Evolutionary conservation across 345 rosid genomes (phyloP).

Genomic region (Euphorbia lathyris): DNA sequence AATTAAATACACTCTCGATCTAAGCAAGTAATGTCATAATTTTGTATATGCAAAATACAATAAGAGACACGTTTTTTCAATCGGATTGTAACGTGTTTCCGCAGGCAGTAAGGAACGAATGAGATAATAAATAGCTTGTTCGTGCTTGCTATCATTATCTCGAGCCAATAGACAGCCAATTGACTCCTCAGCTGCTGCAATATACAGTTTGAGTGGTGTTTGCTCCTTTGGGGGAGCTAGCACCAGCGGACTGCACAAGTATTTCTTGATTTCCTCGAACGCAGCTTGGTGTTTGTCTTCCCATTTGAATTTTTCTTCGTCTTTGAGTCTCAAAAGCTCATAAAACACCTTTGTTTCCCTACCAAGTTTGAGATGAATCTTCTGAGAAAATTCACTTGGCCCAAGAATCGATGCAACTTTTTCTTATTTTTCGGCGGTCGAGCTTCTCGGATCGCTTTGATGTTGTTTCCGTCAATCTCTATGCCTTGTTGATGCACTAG

Average conservation of each 20-base stretch:
- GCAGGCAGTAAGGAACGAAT: no score
- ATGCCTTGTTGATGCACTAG: no score
- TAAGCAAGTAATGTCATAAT: not conserved
- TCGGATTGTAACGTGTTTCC: no score
- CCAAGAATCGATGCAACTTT: not conserved
- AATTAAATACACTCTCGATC: not conserved
- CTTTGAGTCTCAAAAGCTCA: not conserved
- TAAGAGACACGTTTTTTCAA: not conserved
- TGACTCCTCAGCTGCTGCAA: not conserved
- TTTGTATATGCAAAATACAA: not conserved
- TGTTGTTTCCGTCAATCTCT: no score
- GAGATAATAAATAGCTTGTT: not conserved
- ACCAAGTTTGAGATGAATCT: not conserved
- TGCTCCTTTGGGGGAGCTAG: not conserved
- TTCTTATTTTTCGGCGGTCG: not conserved
- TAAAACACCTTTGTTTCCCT: not conserved
- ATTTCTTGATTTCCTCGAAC: not conserved
- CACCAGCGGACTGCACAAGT: not conserved
- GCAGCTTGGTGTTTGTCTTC: not conserved
- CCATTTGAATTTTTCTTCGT: no score
- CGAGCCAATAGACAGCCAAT: no score
- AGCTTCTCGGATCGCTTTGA: no score
- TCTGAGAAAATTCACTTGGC: conserved; percentile 6
- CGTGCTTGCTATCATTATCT: not conserved
- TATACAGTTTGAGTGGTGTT: not conserved